These are phyloP conservation scores for Coemansia sp. DNA, from an alignment of 192 early-diverging fungal species.

Conservation along the genomic window DNA sequence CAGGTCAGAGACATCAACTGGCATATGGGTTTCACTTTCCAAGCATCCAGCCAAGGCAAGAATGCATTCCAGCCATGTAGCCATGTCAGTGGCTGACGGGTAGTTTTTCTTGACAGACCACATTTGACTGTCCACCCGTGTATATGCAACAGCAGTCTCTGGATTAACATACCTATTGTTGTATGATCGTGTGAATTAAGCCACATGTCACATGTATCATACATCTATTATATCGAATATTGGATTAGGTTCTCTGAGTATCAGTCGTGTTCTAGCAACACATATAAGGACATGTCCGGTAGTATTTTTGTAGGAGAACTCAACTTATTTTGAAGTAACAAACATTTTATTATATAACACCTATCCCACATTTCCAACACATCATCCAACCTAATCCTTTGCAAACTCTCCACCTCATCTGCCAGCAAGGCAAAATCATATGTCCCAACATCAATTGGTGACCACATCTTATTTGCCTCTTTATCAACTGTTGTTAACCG, in stretches of 20 bases:
- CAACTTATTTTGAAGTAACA: no score
- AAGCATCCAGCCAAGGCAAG: not conserved
- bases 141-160: constrained; percentile 18
- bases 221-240: no score
- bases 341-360: no score
- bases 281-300: no score
- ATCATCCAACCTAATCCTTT: not conserved
- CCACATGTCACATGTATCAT: no score
- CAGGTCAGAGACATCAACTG: no score
- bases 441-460: not conserved
- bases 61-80: not conserved
- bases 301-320: no score
- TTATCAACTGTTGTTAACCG: not conserved
- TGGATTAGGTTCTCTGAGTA: no score
- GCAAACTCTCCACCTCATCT: not conserved
- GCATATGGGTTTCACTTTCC: not conserved
- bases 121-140: constrained; percentile 16
- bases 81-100: constrained; percentile 4
- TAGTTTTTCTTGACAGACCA: constrained; percentile 12
- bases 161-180: constrained; percentile 23
- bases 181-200: no score
- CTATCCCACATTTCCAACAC: constrained; percentile 28
- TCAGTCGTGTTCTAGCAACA: no score
- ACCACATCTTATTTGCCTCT: not conserved
- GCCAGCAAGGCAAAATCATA: not conserved